A percentile compares a stretch with the other conserved stretches of the same genome.
phyloP scores from a whole-genome alignment of 495 filamentous ascomycete genomes.

The Aspergillus avenaceus region DNA sequence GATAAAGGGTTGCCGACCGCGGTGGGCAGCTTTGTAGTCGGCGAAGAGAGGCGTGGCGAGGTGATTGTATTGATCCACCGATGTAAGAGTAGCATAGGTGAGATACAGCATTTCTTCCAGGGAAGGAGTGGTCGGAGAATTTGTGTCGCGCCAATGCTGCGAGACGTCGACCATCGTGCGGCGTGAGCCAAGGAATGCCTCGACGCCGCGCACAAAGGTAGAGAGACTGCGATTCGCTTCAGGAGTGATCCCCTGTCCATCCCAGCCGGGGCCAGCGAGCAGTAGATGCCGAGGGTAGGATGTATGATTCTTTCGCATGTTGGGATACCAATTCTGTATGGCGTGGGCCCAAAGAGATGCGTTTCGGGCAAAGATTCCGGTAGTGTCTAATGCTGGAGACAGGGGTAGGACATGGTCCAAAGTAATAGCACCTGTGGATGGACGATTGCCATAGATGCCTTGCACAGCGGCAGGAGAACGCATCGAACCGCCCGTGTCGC shows the following conservation, averaged over 20 bases:
- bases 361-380: conserved; percentile 46
- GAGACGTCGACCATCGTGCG: conserved; percentile 30
- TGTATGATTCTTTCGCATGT: conserved; percentile 25
- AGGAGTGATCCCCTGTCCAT: conserved; percentile 8
- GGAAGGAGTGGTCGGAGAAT: conserved; percentile 29
- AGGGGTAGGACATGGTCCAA: conserved; percentile 39
- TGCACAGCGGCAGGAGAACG: conserved; percentile 30
- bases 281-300: conserved; percentile 24
- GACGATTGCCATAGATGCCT: conserved; percentile 32
- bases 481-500: conserved; percentile 43
- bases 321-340: conserved; percentile 40
- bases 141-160: conserved; percentile 34
- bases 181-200: conserved; percentile 33
- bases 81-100: conserved; percentile 47
- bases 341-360: conserved; percentile 42
- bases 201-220: conserved; percentile 35
- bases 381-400: conserved; percentile 40
- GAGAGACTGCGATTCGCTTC: conserved; percentile 29
- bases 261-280: conserved; percentile 5
- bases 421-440: conserved; percentile 20
- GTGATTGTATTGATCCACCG: conserved; percentile 46
- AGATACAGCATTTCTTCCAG: conserved; percentile 24
- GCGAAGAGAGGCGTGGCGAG: conserved; percentile 48
- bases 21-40: conserved; percentile 46
- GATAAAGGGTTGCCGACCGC: conserved; percentile 48